Conservation (phyloP, 768 basidiomycete species). For the Crucibulum laeve region DNA sequence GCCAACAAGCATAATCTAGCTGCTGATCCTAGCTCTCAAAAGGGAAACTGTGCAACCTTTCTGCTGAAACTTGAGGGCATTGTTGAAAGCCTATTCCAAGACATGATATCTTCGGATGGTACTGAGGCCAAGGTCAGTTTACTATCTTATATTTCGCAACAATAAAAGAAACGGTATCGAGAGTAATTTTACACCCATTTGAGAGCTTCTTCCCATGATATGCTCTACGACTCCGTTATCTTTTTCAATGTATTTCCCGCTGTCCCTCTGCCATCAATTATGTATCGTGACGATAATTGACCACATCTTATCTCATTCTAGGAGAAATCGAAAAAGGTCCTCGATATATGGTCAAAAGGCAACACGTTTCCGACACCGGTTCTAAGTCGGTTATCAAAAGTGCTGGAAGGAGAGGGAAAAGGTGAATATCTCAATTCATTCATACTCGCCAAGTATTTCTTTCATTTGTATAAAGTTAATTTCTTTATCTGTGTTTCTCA, state of each 20-base stretch:
- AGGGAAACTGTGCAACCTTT: slow-evolving; percentile 79
- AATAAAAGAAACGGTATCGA: not conserved
- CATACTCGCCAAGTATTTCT: slow-evolving; percentile 82
- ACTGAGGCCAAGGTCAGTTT: slow-evolving; percentile 84
- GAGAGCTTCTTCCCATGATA: too few species aligned
- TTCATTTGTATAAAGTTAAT: slow-evolving; percentile 64
- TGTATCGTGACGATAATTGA: too few species aligned
- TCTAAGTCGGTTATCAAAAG: slow-evolving; percentile 66
- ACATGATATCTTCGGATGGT: slow-evolving; percentile 65
- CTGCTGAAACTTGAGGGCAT: slow-evolving; percentile 87
- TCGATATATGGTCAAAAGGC: slow-evolving; percentile 95
- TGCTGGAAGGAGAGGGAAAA: slow-evolving; percentile 71
- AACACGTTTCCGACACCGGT: slow-evolving; percentile 82
- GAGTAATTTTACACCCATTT: not conserved
- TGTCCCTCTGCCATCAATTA: too few species aligned
- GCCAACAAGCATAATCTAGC: slow-evolving; percentile 61
- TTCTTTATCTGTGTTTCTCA: slow-evolving; percentile 38
- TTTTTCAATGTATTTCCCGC: too few species aligned
- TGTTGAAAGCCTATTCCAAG: slow-evolving; percentile 83
- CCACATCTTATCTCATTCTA: slow-evolving; percentile 40
- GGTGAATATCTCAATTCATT: slow-evolving; percentile 76
- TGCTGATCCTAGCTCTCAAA: slow-evolving; percentile 48
- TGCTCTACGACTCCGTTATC: too few species aligned
- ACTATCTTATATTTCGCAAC: slow-evolving; percentile 1
- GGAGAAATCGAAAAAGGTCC: slow-evolving; percentile 97